Percentiles rank a stretch among this genome's conserved stretches.
phyloP scores from a whole-genome alignment of 495 filamentous ascomycete genomes.

The Penicillium mononematosum region DNA sequence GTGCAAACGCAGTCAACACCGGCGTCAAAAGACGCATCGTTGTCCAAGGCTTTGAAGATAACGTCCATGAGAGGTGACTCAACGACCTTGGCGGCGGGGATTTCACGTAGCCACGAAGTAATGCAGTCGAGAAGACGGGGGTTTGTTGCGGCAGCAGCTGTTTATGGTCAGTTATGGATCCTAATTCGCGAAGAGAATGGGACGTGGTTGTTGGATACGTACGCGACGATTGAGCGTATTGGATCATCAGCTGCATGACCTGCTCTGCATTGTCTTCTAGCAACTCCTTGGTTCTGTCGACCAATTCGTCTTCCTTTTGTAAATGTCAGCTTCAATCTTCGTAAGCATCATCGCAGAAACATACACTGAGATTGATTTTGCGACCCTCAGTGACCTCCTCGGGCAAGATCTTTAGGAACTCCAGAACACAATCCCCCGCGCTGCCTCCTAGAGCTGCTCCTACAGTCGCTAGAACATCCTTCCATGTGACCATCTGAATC shows the following conservation, averaged over 20 bases:
- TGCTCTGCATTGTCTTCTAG: conserved; percentile 84
- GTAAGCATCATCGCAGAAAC: conserved; percentile 40
- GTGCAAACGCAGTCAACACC: conserved; percentile 93
- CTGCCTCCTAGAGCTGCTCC: conserved; percentile 75
- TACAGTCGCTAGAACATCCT: conserved; percentile 82
- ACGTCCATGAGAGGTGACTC: conserved; percentile 81
- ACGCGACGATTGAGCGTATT: conserved; percentile 90
- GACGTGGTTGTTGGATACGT: conserved; percentile 32
- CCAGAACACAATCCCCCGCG: conserved; percentile 79
- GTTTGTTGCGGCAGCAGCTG: conserved; percentile 71
- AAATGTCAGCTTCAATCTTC: conserved; percentile 1
- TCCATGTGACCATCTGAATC: conserved; percentile 95
- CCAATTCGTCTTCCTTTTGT: conserved; percentile 85
- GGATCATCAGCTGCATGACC: conserved; percentile 79
- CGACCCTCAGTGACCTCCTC: conserved; percentile 99
- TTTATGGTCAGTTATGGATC: conserved; percentile 8
- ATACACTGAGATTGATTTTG: conserved; percentile 97
- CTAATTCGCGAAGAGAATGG: background rate
- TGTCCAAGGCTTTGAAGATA: conserved; percentile 71
- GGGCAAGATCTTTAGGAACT: conserved; percentile 92
- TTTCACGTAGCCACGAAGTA: conserved; percentile 92
- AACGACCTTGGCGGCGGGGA: conserved; percentile 78
- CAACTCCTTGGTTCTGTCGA: conserved; percentile 75
- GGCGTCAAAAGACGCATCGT: conserved; percentile 75
- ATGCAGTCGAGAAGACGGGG: conserved; percentile 92